A percentile compares a stretch with the other conserved stretches of the same genome.
Evolutionary conservation across 2,329 filamentous ascomycete species (phyloP).

Genomic region (Helicocarpus griseus): DNA sequence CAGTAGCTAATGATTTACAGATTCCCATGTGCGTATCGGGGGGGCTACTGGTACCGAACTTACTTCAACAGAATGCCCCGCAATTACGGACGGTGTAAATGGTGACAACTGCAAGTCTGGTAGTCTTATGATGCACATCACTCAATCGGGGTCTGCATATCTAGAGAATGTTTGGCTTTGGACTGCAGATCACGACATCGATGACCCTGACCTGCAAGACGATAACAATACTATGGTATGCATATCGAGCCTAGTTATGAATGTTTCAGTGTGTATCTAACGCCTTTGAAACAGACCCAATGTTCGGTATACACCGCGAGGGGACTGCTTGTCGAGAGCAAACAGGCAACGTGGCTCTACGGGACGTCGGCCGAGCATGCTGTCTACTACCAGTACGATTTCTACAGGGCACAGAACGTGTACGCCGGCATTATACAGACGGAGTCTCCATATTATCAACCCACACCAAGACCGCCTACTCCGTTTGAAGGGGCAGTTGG

Average conservation of each 20-base stretch:
- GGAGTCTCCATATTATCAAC: slow-evolving; percentile 5
- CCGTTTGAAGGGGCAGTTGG: slow-evolving; percentile 1
- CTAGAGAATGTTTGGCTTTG: slow-evolving; percentile 27
- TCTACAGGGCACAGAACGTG: not conserved
- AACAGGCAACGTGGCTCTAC: slow-evolving; percentile 1
- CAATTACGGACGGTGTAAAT: slow-evolving; percentile 1
- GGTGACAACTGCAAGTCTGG: slow-evolving; percentile 13
- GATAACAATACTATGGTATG: slow-evolving; percentile 5
- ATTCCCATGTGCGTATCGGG: slow-evolving; percentile 4
- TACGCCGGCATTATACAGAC: slow-evolving; percentile 4
- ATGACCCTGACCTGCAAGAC: slow-evolving; percentile 9
- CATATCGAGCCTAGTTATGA: not conserved
- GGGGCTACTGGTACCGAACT: slow-evolving; percentile 3
- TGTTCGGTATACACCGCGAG: slow-evolving; percentile 1
- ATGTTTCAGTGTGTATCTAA: not conserved
- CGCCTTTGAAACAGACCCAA: not conserved
- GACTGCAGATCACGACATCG: slow-evolving; percentile 25
- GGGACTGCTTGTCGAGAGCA: slow-evolving; percentile 4
- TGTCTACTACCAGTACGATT: slow-evolving; percentile 4
- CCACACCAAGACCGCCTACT: slow-evolving; percentile 1
- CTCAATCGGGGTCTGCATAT: slow-evolving; percentile 37
- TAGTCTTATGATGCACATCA: slow-evolving; percentile 52
- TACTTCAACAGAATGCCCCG: slow-evolving; percentile 2
- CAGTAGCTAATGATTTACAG: not conserved
- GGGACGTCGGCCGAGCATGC: slow-evolving; percentile 5